phyloP scores from a whole-genome alignment of 1,284 basidiomycete genomes.

The Inonotus hispidus region DNA sequence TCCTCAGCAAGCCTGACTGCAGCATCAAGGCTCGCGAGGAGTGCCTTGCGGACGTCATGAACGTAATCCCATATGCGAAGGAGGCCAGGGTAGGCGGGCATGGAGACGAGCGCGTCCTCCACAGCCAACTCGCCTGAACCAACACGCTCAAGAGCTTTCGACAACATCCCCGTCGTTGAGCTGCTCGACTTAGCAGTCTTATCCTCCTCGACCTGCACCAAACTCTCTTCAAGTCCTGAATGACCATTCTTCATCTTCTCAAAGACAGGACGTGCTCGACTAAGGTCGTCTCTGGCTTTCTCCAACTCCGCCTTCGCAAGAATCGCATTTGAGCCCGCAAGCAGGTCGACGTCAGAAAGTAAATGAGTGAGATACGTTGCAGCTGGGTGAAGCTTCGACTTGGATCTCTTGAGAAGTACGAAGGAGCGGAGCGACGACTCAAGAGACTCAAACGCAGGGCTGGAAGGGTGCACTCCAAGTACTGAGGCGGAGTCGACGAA shows the following conservation, averaged over 20 bases:
- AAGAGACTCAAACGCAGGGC: constrained; percentile 78
- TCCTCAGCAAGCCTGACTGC: constrained; percentile 82
- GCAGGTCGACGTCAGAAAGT: constrained; percentile 82
- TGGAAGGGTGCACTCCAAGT: constrained; percentile 56
- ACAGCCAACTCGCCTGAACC: constrained; percentile 69
- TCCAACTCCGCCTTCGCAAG: constrained; percentile 81
- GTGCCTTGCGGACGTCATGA: constrained; percentile 70
- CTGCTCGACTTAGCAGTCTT: constrained; percentile 53
- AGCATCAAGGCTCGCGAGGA: constrained; percentile 80
- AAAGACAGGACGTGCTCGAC: constrained; percentile 72
- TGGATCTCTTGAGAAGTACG: constrained; percentile 90
- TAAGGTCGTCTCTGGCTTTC: constrained; percentile 68
- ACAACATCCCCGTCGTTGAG: constrained; percentile 57
- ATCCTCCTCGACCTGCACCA: constrained; percentile 80
- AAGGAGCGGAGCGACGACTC: constrained; percentile 94
- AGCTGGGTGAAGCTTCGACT: constrained; percentile 95
- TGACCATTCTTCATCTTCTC: constrained; percentile 80
- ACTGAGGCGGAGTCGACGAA: constrained; percentile 91
- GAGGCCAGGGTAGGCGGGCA: constrained; percentile 88
- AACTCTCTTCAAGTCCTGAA: constrained; percentile 70
- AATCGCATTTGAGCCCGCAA: constrained; percentile 83
- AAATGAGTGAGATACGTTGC: constrained; percentile 90
- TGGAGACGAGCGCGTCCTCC: constrained; percentile 39
- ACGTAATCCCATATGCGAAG: constrained; percentile 88
- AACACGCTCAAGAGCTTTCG: constrained; percentile 73